Evolutionary conservation across 495 filamentous ascomycete genomes (phyloP), one percentile per base, ranked within the genome.

Genomic region (Aspergillus incahuasiensis): DNA sequence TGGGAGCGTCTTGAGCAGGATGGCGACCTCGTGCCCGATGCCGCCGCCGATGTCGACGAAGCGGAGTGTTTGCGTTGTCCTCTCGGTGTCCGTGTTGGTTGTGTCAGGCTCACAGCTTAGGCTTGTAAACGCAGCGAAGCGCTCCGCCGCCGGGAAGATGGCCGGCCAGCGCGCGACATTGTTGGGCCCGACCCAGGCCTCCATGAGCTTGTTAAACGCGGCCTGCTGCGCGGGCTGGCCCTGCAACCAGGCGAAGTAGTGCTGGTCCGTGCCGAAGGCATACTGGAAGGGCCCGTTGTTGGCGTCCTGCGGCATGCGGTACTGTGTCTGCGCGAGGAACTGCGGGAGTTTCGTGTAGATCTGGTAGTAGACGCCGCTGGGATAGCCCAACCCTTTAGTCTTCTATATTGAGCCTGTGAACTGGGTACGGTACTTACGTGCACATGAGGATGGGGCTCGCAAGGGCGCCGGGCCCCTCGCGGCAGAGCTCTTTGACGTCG

Each of bases 1-100:
- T n/a, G 64, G 61, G 18, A 62, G 62, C 38, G 53, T 66, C n/a
- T 70, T 56, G 39, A 66, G 64, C 47, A 81, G 69, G 6, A 59
- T 60, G 20, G 58, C 57, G 3, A 38, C 6, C 7, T 6, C 15
- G 15, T 38, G 15, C 12, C 34, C 34, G 7, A 3, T 38, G 3
- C 34, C 34, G 3, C 34, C 34, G 13, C 6, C 34, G 15, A 38
- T 15, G 15, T 38, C 34, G 6, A 38, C 34, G 3, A 38, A 3
- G 13, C 34, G 34, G 3, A 38, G 12, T 3, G 34, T 6, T 3
- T 15, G 7, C n/a, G n/a, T n/a, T n/a, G n/a, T n/a, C n/a, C n/a
- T n/a, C n/a, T n/a, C n/a, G n/a, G n/a, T n/a, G n/a, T n/a, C n/a
- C n/a, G n/a, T n/a, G n/a, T n/a, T n/a, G n/a, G n/a, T n/a, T n/a